Evolutionary conservation across 768 basidiomycete genomes (phyloP), one percentile per base, ranked within the genome.

Genomic region (Hydnomerulius pinastri): DNA sequence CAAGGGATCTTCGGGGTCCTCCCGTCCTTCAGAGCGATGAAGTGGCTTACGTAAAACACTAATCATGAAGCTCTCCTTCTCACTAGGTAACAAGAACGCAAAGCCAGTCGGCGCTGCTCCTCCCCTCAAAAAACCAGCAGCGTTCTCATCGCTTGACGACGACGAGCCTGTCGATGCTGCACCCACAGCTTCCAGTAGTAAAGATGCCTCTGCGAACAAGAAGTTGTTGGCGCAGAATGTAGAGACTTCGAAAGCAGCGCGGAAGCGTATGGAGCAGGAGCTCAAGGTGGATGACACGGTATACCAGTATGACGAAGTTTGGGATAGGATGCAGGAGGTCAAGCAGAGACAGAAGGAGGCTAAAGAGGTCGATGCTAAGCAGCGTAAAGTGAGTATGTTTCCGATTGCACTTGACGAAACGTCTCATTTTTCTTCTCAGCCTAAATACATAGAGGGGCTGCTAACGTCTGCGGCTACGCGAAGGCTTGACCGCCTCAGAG

Each of bases 291-390:
- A 98, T 59, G 64, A 79, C 36, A 87, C 86, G 0, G 90, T 95
- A 4, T 98, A 88, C 67, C 85, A 95, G 68, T 99, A 99, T 62
- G 97, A 99, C 65, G 94, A 92, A 69, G 85, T 98, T 4, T 98
- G 87, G 81, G 97, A 99, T 62, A 83, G 80, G 57, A 98, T 99
- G 86, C 94, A 98, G 70, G 82, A 87, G 56, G 87, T 84, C 1
- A 91, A 94, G 69, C 73, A 73, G 55, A 73, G 71, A 33, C 87
- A 87, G 63, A 90, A 92, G 62, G 80, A 81, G 58, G 77, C 73
- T 2, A 92, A 92, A 69, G 91, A 94, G 58, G 71, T 72, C 11
- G 93, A 94, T 57, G 62, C 82, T 3, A 82, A 81, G 52, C 86
- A 86, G 58, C 78, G 92, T 52, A 93, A 95, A 75, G 93, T 87